phyloP scores from a whole-genome alignment of 129 eudicot genomes.

The Lactuca saligna region DNA sequence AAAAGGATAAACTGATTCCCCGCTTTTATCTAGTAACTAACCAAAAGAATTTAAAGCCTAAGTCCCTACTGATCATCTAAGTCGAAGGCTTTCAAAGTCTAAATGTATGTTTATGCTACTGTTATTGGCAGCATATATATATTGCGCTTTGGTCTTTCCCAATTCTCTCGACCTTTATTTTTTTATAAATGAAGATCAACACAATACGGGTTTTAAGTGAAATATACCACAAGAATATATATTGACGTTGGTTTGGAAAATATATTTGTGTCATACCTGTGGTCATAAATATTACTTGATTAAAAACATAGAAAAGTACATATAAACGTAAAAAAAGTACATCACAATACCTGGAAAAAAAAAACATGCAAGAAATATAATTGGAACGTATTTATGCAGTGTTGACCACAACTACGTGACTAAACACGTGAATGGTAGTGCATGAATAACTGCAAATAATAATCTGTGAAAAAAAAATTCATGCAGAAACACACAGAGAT shows the following conservation, averaged over 20 bases:
- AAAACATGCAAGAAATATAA: background rate
- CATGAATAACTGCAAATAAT: conserved; percentile 27
- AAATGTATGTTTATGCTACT: too few relatives aligned
- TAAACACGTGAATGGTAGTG: conserved; percentile 12
- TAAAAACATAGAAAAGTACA: background rate
- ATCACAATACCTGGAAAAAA: too few relatives aligned
- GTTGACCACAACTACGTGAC: conserved; percentile 20
- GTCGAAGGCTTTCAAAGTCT: background rate
- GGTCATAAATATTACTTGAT: background rate
- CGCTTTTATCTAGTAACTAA: background rate
- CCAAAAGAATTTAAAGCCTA: background rate
- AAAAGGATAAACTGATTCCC: background rate
- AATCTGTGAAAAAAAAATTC: conserved; percentile 21
- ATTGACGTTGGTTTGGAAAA: background rate
- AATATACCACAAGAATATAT: background rate
- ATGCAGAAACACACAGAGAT: conserved; percentile 8
- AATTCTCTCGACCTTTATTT: too few relatives aligned
- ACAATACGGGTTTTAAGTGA: background rate
- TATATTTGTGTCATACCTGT: background rate
- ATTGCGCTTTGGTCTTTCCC: too few relatives aligned
- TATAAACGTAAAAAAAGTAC: background rate
- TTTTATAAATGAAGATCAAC: too few relatives aligned
- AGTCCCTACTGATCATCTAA: background rate
- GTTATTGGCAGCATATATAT: too few relatives aligned
- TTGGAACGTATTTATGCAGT: background rate